Percentiles rank a stretch among this genome's conserved stretches.
Conservation (phyloP, 164 flowering plant species). For the Nymphaea thermarum region DNA sequence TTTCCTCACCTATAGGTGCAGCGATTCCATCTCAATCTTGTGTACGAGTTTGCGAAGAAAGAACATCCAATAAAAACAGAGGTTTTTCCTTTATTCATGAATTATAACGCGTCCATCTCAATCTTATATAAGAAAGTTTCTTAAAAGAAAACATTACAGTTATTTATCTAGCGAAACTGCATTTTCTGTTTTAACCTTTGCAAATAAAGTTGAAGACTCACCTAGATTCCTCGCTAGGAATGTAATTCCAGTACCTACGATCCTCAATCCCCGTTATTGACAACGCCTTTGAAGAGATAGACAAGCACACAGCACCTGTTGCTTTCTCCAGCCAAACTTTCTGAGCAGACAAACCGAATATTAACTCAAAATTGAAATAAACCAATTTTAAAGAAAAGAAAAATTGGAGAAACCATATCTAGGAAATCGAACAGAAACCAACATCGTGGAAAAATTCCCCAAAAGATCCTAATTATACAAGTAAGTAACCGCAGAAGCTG, state of each 20-base stretch:
- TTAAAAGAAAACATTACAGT: too few species aligned
- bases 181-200: too few species aligned
- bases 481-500: background rate
- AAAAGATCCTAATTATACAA: background rate
- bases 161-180: too few species aligned
- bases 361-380: too few species aligned
- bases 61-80: too few species aligned
- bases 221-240: conserved; percentile 89
- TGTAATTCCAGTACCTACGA: conserved; percentile 80
- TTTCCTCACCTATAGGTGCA: too few species aligned
- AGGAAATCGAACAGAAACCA: background rate
- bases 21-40: too few species aligned
- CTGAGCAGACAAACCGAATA: conserved; percentile 16
- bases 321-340: conserved; percentile 73
- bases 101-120: too few species aligned
- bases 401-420: background rate
- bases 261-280: conserved; percentile 86
- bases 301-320: conserved; percentile 57
- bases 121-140: too few species aligned
- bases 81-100: too few species aligned
- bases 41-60: too few species aligned
- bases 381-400: background rate
- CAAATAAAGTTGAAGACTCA: conserved; percentile 11
- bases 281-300: conserved; percentile 63
- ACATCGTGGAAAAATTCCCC: background rate